phyloP scores from a whole-genome alignment of 768 basidiomycete genomes.

The Boletus rubroflammeus region DNA sequence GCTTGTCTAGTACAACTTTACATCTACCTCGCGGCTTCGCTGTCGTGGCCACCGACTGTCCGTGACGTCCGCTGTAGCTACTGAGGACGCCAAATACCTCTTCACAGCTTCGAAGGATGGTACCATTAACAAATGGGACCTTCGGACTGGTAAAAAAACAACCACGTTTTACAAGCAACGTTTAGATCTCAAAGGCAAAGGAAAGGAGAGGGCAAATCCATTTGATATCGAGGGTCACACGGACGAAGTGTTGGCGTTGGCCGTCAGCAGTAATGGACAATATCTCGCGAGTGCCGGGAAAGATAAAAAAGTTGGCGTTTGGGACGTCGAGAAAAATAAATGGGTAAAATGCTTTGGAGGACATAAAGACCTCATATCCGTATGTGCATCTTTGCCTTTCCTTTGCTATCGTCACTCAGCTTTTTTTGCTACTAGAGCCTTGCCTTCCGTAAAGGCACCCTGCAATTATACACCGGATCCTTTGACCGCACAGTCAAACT shows the following conservation, averaged over 20 bases:
- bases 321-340: conserved; percentile 71
- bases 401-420: conserved; percentile 25
- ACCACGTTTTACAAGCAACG: conserved; percentile 60
- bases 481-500: conserved; percentile 89
- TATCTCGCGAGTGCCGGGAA: conserved; percentile 84
- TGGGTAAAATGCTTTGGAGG: conserved; percentile 85
- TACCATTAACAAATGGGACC: conserved; percentile 80
- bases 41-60: conserved; percentile 74
- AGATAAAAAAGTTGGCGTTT: conserved; percentile 79
- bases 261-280: conserved; percentile 81
- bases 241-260: conserved; percentile 80
- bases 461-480: conserved; percentile 67
- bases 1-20: conserved; percentile 53
- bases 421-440: conserved; percentile 46
- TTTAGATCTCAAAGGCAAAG: conserved; percentile 45
- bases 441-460: conserved; percentile 73
- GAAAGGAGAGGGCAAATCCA: conserved; percentile 52
- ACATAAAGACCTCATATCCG: conserved; percentile 65
- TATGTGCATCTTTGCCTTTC: conserved; percentile 46
- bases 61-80: conserved; percentile 77
- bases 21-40: conserved; percentile 42
- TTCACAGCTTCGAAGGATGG: conserved; percentile 93
- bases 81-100: conserved; percentile 68
- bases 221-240: conserved; percentile 68
- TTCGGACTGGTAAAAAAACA: conserved; percentile 58